A percentile compares a stretch with the other conserved stretches of the same genome.
Conservation (phyloP, 2,329 filamentous ascomycete species). For the Emergomyces africanus region DNA sequence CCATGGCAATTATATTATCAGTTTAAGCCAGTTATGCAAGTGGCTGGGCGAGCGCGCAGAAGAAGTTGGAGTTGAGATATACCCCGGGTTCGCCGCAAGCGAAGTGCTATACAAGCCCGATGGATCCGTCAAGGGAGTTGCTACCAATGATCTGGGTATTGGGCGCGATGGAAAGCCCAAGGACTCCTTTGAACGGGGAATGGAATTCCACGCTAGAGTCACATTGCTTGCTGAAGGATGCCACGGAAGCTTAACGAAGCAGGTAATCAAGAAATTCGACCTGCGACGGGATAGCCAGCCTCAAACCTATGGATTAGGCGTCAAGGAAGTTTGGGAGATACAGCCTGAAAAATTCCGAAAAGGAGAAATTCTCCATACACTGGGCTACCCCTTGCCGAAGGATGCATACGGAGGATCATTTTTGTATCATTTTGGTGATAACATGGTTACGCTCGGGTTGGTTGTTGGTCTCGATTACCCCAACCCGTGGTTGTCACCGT, state of each 20-base stretch:
- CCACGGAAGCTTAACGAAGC: constrained; percentile 89
- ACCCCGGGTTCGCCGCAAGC: constrained; percentile 87
- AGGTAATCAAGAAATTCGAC: constrained; percentile 89
- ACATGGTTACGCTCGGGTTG: constrained; percentile 81
- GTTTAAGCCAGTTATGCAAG: constrained; percentile 84
- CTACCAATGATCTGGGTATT: constrained; percentile 88
- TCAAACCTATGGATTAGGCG: constrained; percentile 86
- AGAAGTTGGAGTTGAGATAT: constrained; percentile 89
- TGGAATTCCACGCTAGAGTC: constrained; percentile 92
- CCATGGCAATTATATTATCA: constrained; percentile 94
- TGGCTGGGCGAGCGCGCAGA: constrained; percentile 97
- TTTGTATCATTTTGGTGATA: constrained; percentile 99
- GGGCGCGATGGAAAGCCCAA: constrained; percentile 71
- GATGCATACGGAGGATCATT: constrained; percentile 96
- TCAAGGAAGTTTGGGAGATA: constrained; percentile 98
- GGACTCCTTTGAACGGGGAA: constrained; percentile 84
- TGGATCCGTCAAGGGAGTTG: constrained; percentile 83
- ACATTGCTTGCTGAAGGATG: constrained; percentile 92
- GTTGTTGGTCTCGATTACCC: constrained; percentile 91
- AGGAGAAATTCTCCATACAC: constrained; percentile 72
- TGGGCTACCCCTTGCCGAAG: constrained; percentile 80
- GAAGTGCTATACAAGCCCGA: constrained; percentile 81
- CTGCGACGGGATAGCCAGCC: constrained; percentile 77
- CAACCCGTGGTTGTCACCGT: constrained; percentile 93
- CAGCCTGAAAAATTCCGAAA: constrained; percentile 83